Base-by-base conservation (phyloP, 2,329 filamentous ascomycete genomes). In the Triangularia setosa region DNA sequence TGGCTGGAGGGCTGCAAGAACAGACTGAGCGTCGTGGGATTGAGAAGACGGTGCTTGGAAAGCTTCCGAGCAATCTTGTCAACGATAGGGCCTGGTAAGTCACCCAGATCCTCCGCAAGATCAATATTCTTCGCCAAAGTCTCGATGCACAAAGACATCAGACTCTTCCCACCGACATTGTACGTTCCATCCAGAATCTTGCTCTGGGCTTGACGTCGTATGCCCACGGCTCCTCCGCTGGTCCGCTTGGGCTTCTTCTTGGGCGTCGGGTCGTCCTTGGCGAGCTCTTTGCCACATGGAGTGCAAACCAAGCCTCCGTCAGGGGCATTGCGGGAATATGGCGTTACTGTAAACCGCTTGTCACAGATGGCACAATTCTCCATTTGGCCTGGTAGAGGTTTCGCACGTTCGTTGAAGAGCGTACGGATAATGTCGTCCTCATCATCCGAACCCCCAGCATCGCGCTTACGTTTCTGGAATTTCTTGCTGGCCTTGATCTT, bases 281-380 rank as follows among this genome's bases (percentile, higher is more conserved):
- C 84, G 59, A 90, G 76, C 67, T 91, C 86, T 71, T 90, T 93
- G 23, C 91, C 90, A 72, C 94, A 98, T 23, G 90, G 87, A 3
- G 83, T 83, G 74, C 94, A 98, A 1, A 97, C 81, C n/a, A 98
- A 80, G 16, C 92, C 92, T 3, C 93, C 93, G n/a, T 90, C 83
- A 0, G 91, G 90, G 0, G 91, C 92, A 27, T 88, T 85, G 69
- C 92, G 90, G 67, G 90, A 93, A 78, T 97, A 97, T 0, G 92
- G 85, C 0, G 94, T 97, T 54, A 98, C 93, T 0, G 92, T 97
- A 73, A 98, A 98, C 40, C 93, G 88, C 75, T 95, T 96, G 53
- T 84, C 83, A 75, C 94, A 98, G 2, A 88, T 79, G 67, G 91
- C 92, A 74, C 94, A 98, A 69, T 97, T 93, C 68, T 91, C 92